Evolutionary conservation across 495 filamentous ascomycete genomes (phyloP).

Genomic region (Hyaloscypha variabilis): DNA sequence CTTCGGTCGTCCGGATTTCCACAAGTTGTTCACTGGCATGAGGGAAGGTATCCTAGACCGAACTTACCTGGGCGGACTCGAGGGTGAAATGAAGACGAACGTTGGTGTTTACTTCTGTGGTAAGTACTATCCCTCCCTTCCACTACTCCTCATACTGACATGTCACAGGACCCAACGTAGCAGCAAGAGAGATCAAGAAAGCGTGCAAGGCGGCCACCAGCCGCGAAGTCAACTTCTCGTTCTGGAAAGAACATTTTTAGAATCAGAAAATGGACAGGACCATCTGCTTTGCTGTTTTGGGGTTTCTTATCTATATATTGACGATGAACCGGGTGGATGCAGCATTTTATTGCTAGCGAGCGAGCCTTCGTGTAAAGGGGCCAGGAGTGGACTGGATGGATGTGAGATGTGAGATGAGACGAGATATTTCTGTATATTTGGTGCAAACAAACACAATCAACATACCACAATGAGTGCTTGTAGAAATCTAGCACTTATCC

Average conservation of each 20-base stretch:
- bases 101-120: slow-evolving; percentile 96
- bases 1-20: slow-evolving; percentile 93
- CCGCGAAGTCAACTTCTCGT: slow-evolving; percentile 86
- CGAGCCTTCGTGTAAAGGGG: background rate
- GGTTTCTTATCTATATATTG: background rate
- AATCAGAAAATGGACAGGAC: background rate
- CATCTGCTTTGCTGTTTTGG: background rate
- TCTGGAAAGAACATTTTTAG: slow-evolving; percentile 95
- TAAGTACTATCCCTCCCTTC: slow-evolving; percentile 21
- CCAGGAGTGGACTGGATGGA: background rate
- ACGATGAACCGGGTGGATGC: slow-evolving; percentile 8
- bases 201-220: slow-evolving; percentile 72
- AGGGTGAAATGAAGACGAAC: slow-evolving; percentile 72
- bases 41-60: slow-evolving; percentile 82
- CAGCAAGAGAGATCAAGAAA: slow-evolving; percentile 81
- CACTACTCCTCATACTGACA: slow-evolving; percentile 4
- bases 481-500: background rate
- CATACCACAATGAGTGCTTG: background rate
- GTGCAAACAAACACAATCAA: background rate
- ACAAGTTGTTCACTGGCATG: slow-evolving; percentile 80
- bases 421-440: background rate
- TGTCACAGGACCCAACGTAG: slow-evolving; percentile 56
- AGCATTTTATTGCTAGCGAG: background rate
- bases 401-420: too few species aligned
- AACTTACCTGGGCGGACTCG: slow-evolving; percentile 81